These are phyloP conservation scores for Endotrypanum monterogeii DNA, from an alignment of 208 protist species.

Conservation along the genomic window DNA sequence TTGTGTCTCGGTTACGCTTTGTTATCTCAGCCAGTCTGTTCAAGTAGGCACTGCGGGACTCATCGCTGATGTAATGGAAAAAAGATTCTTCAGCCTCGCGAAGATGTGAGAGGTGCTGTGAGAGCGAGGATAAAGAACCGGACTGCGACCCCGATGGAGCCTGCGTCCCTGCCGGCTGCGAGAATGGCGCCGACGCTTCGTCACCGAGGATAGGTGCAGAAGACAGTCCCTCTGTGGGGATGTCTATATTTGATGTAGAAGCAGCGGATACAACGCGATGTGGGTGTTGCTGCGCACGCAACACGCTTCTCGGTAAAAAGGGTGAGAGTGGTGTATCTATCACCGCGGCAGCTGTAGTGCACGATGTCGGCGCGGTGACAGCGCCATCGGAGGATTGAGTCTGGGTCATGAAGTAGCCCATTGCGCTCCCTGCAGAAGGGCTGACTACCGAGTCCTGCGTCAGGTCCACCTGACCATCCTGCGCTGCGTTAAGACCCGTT, in stretches of 20 bases:
- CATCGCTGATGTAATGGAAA: slow-evolving; percentile 62
- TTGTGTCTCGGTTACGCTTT: slow-evolving; percentile 52
- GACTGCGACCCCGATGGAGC: slow-evolving; percentile 2
- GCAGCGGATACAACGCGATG: not conserved
- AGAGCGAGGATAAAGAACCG: slow-evolving; percentile 8
- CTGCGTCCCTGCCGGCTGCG: slow-evolving; percentile 12
- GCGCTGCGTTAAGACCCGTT: not conserved
- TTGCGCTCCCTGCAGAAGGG: not conserved
- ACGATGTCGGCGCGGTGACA: slow-evolving; percentile 5
- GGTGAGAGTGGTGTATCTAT: slow-evolving; percentile 28
- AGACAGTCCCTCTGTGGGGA: not conserved
- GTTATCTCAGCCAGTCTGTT: slow-evolving; percentile 68
- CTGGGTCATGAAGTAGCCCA: slow-evolving; percentile 6
- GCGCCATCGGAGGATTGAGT: slow-evolving; percentile 12
- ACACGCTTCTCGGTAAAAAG: slow-evolving; percentile 30
- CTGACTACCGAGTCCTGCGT: slow-evolving; percentile 8
- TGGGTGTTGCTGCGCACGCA: slow-evolving; percentile 25
- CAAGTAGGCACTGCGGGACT: slow-evolving; percentile 57
- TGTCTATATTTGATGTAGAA: not conserved
- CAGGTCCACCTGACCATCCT: slow-evolving; percentile 7
- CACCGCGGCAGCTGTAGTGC: not conserved
- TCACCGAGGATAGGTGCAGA: slow-evolving; percentile 1
- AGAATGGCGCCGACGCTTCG: not conserved
- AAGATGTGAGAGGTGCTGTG: slow-evolving; percentile 46
- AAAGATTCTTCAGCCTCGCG: slow-evolving; percentile 45